A percentile compares a stretch with the other conserved stretches of the same genome.
Conservation (phyloP, 2,329 filamentous ascomycete species). For the Simplicillium sp. region DNA sequence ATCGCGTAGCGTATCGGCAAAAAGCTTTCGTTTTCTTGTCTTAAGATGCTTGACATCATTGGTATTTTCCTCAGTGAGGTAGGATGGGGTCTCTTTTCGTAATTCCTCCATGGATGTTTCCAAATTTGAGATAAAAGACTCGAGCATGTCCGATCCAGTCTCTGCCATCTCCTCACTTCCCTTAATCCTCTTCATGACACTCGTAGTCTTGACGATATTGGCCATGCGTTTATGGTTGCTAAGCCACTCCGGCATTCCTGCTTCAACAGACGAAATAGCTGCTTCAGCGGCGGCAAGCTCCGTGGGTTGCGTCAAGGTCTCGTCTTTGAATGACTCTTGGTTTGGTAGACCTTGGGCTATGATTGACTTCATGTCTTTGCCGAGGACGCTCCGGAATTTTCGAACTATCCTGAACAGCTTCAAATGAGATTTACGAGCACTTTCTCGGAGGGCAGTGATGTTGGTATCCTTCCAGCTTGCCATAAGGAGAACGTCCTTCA, state of each 20-base stretch:
- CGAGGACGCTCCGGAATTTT: conserved; percentile 76
- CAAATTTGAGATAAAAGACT: conserved; percentile 60
- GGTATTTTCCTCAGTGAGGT: conserved; percentile 82
- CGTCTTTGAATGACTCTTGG: conserved; percentile 18
- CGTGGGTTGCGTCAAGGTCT: background rate
- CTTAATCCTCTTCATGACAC: conserved; percentile 62
- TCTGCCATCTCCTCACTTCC: conserved; percentile 40
- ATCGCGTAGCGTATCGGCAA: conserved; percentile 77
- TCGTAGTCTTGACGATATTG: conserved; percentile 59
- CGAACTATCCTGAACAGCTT: conserved; percentile 87
- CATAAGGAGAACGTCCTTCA: conserved; percentile 86
- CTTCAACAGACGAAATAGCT: conserved; percentile 1
- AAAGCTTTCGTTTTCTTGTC: conserved; percentile 78
- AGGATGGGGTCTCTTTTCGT: conserved; percentile 71
- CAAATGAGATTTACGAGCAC: conserved; percentile 79
- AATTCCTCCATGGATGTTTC: conserved; percentile 61
- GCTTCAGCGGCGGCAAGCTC: background rate
- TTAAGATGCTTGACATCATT: conserved; percentile 80
- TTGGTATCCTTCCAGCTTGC: conserved; percentile 99
- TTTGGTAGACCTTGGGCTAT: conserved; percentile 51
- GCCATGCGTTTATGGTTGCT: conserved; percentile 55
- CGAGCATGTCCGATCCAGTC: conserved; percentile 49
- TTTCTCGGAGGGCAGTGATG: conserved; percentile 79
- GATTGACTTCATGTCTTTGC: conserved; percentile 62
- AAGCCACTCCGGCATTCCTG: conserved; percentile 24